These are phyloP conservation scores for Globisporangium paddicum DNA, from an alignment of 352 stramenopile species.

Conservation along the genomic window DNA sequence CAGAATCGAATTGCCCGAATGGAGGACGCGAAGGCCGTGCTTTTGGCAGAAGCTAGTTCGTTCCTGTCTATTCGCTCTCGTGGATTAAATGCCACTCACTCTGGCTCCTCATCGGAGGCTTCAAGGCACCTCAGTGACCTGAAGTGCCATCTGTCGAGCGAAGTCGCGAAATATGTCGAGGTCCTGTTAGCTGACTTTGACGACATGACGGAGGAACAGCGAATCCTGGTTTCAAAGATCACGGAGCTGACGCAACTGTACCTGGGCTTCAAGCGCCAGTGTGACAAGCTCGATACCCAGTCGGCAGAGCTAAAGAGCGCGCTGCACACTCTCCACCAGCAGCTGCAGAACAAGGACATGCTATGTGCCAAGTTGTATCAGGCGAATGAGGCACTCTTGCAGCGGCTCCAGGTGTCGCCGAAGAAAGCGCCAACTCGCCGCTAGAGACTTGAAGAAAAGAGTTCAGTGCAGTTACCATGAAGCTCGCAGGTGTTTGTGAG, in stretches of 20 bases:
- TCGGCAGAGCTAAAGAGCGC: slow-evolving; percentile 25
- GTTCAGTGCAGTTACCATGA: background rate
- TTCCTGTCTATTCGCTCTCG: slow-evolving; percentile 24
- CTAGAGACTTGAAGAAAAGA: background rate
- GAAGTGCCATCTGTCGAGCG: slow-evolving; percentile 36
- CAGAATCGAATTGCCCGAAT: slow-evolving; percentile 38
- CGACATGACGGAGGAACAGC: slow-evolving; percentile 48
- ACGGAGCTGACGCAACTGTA: slow-evolving; percentile 55
- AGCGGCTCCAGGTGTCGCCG: slow-evolving; percentile 24
- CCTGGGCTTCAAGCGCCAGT: slow-evolving; percentile 51
- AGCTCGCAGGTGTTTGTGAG: background rate
- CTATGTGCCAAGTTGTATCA: slow-evolving; percentile 61
- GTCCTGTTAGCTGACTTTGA: slow-evolving; percentile 53
- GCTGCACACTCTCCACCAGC: slow-evolving; percentile 29
- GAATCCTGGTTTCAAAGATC: slow-evolving; percentile 52
- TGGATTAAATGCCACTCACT: background rate
- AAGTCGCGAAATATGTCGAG: slow-evolving; percentile 42
- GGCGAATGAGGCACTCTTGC: slow-evolving; percentile 56
- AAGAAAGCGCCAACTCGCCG: background rate
- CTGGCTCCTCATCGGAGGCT: background rate
- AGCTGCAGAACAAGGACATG: slow-evolving; percentile 43
- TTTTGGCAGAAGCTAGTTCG: slow-evolving; percentile 41
- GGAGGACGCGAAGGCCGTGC: slow-evolving; percentile 32
- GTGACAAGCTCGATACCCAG: slow-evolving; percentile 32
- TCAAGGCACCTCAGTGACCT: slow-evolving; percentile 31